Conservation (phyloP, 2,329 filamentous ascomycete genomes). For the Delphinella strobiligena region DNA sequence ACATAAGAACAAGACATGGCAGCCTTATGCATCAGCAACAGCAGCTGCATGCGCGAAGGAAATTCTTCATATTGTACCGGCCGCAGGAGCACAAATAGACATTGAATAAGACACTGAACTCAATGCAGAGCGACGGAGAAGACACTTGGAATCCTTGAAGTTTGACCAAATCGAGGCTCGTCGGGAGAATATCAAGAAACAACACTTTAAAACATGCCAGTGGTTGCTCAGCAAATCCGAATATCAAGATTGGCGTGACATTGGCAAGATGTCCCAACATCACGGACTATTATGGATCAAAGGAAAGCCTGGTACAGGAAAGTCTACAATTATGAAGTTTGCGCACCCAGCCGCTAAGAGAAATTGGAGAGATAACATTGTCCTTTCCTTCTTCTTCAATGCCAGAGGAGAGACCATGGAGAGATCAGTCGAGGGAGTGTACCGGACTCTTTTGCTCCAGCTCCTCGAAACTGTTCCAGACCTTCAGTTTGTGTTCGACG, state of each 20-base stretch:
- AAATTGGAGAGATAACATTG: background rate
- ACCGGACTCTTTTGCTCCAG: slow-evolving; percentile 5
- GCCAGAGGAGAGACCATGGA: slow-evolving; percentile 4
- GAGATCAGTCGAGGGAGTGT: slow-evolving; percentile 2
- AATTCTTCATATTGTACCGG: background rate
- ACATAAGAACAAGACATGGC: slow-evolving; percentile 15
- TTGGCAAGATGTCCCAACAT: slow-evolving; percentile 7
- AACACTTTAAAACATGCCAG: slow-evolving; percentile 27
- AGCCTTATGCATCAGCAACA: slow-evolving; percentile 13
- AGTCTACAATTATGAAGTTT: slow-evolving; percentile 11
- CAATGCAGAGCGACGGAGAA: background rate
- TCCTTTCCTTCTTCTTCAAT: slow-evolving; percentile 6
- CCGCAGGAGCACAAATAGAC: background rate
- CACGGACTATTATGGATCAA: slow-evolving; percentile 11
- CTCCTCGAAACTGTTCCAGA: slow-evolving; percentile 1
- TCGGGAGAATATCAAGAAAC: slow-evolving; percentile 23
- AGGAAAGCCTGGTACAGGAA: slow-evolving; percentile 11
- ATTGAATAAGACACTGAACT: background rate
- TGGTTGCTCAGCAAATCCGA: slow-evolving; percentile 27
- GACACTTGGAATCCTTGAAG: background rate
- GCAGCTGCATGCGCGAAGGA: slow-evolving; percentile 12
- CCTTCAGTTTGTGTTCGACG: slow-evolving; percentile 17
- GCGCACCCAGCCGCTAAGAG: background rate
- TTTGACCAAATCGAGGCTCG: slow-evolving; percentile 23
- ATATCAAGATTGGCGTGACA: slow-evolving; percentile 29